phyloP scores from a whole-genome alignment of 768 basidiomycete genomes.

The Lactarius sanguifluus region DNA sequence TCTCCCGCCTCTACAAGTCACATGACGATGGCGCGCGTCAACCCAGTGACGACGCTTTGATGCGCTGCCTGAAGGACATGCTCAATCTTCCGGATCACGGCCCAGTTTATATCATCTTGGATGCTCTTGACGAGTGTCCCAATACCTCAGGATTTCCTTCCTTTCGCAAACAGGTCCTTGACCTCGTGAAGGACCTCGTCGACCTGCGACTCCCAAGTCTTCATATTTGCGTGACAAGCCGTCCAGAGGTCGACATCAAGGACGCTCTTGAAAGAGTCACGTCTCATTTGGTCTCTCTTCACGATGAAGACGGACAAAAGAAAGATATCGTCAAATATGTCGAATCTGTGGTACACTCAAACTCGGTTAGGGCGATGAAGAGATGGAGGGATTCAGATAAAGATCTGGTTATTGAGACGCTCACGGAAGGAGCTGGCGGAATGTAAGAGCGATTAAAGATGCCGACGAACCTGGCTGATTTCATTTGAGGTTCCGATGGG shows the following conservation, averaged over 20 bases:
- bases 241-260: not conserved
- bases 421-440: not conserved
- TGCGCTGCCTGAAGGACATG: not conserved
- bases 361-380: not conserved
- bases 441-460: not conserved
- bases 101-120: not conserved
- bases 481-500: not conserved
- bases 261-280: not conserved
- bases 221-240: not conserved
- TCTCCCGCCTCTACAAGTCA: too few relatives aligned
- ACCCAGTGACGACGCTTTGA: not conserved
- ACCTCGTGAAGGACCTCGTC: not conserved
- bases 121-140: not conserved
- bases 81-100: not conserved
- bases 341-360: not conserved
- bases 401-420: not conserved
- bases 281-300: not conserved
- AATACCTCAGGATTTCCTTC: not conserved
- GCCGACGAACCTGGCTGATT: not conserved
- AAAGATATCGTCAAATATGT: not conserved
- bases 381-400: not conserved
- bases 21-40: too few relatives aligned
- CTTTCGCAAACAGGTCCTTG: not conserved
- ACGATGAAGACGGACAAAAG: not conserved
- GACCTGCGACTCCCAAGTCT: not conserved